Base-by-base conservation (phyloP, 2,329 filamentous ascomycete species). In the Paracamarosporium sp. region DNA sequence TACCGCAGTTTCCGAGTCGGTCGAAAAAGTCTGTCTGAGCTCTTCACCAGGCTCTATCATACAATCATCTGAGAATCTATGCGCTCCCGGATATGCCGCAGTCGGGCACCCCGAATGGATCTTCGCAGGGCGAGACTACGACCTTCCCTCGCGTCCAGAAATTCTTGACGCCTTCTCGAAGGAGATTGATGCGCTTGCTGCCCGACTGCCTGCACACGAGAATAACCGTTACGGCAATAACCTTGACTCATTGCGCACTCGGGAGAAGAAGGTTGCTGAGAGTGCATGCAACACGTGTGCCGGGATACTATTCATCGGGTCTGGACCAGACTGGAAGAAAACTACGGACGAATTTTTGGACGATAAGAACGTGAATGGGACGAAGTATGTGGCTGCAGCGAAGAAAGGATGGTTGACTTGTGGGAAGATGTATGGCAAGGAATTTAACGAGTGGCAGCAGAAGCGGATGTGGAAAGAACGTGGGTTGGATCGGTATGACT, bases 1-100 rank as follows among this genome's bases (percentile, higher is more conserved):
- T 46, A 25, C 48, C 1, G 22, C n/a, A 3, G 44, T 44, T 28
- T 20, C 36, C 1, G 44, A 46, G 8, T 27, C 13, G 4, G 31
- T 56, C 7, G 36, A 51, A 8, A n/a, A 46, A 30, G 36, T 55
- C 11, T 60, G 57, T 25, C 9, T 46, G 12, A 43, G 13, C 50
- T 15, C 33, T 2, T 12, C 27, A 1, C 45, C 50, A 2, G 28
- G 25, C 31, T n/a, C 15, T 4, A 31, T 51, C 15, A 11, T 56
- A 13, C 35, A 50, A n/a, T 1, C 25, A 30, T 3, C n/a, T 13
- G 20, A 56, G 33, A 28, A 20, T 36, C n/a, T 55, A 36, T 63
- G 61, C 33, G 61, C 58, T 27, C 55, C 61, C 1, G 60, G 60
- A 5, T 60, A 60, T 28, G 55, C 61, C 24, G 53, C 57, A 1